Evolutionary conservation across 495 filamentous ascomycete genomes (phyloP).

Genomic region (Penicillium goetzii): DNA sequence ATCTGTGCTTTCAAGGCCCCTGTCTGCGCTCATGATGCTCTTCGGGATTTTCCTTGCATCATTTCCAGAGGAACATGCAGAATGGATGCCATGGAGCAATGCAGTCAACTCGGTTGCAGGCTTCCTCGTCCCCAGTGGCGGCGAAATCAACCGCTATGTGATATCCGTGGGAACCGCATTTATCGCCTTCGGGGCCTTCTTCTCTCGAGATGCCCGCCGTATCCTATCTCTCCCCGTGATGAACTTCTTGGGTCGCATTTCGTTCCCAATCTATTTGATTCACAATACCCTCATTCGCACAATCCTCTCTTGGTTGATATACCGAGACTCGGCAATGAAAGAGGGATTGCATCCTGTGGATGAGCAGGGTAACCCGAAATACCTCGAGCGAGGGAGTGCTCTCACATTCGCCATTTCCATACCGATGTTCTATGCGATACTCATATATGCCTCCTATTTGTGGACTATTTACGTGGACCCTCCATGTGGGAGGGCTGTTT

Average conservation of each 20-base stretch:
- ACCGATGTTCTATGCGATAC: slow-evolving; percentile 13
- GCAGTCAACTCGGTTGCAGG: not conserved
- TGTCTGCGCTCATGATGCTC: slow-evolving; percentile 16
- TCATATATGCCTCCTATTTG: slow-evolving; percentile 14
- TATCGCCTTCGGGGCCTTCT: slow-evolving; percentile 7
- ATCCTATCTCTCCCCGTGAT: slow-evolving; percentile 21
- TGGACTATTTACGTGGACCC: slow-evolving; percentile 24
- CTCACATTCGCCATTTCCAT: slow-evolving; percentile 10
- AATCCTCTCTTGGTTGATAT: slow-evolving; percentile 20
- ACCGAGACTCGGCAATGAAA: slow-evolving; percentile 10
- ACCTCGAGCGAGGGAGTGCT: slow-evolving; percentile 8
- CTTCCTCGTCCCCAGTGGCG: slow-evolving; percentile 6
- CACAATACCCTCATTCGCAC: slow-evolving; percentile 29
- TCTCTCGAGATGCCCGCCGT: slow-evolving; percentile 16
- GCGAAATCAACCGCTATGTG: slow-evolving; percentile 16
- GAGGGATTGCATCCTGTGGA: slow-evolving; percentile 16
- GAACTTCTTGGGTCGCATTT: slow-evolving; percentile 25
- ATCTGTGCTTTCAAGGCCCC: slow-evolving; percentile 13
- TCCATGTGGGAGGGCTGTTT: slow-evolving; percentile 15
- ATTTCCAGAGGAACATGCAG: slow-evolving; percentile 20
- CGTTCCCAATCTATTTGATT: slow-evolving; percentile 29
- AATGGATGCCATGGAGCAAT: slow-evolving; percentile 24
- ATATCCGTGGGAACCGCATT: slow-evolving; percentile 9
- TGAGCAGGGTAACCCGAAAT: slow-evolving; percentile 10
- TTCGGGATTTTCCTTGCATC: slow-evolving; percentile 20